phyloP scores from a whole-genome alignment of 129 eudicot species.

The Cynara cardunculus region DNA sequence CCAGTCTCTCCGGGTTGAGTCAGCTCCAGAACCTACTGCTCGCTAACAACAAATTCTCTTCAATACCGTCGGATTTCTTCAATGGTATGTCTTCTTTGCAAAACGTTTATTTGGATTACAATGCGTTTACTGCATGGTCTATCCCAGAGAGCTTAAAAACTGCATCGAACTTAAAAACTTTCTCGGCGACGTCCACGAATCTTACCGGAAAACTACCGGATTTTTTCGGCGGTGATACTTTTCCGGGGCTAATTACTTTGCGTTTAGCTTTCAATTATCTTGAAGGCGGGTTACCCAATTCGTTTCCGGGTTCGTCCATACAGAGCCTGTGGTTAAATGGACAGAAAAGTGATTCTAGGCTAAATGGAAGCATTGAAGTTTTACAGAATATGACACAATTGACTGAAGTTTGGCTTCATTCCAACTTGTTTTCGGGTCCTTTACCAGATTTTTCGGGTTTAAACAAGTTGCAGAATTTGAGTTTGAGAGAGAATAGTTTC shows the following conservation, averaged over 20 bases:
- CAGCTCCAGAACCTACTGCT: constrained; percentile 38
- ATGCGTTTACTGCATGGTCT: constrained; percentile 19
- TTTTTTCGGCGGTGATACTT: constrained; percentile 53
- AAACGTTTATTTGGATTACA: constrained; percentile 20
- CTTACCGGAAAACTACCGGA: constrained; percentile 72
- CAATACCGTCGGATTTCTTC: constrained; percentile 33
- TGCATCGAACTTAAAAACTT: constrained; percentile 36
- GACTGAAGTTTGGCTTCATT: constrained; percentile 87
- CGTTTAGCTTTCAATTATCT: constrained; percentile 52
- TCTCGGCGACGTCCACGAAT: constrained; percentile 53
- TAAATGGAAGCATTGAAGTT: constrained; percentile 66
- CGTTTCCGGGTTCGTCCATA: constrained; percentile 50
- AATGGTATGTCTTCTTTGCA: constrained; percentile 37
- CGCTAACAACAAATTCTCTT: constrained; percentile 34
- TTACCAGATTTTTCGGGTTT: constrained; percentile 63
- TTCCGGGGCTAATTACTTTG: constrained; percentile 37
- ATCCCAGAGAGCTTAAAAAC: constrained; percentile 11
- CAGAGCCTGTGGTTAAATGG: constrained; percentile 72
- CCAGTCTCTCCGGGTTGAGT: constrained; percentile 48
- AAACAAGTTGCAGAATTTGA: constrained; percentile 51
- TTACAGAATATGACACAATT: constrained; percentile 68
- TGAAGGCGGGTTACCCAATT: constrained; percentile 66
- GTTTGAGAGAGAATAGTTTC: constrained; percentile 64
- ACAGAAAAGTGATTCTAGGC: constrained; percentile 43
- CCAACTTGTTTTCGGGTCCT: constrained; percentile 77